These are phyloP conservation scores for Mediolabrus comicus DNA, from an alignment of 108 stramenopile genomes.

Conservation along the genomic window DNA sequence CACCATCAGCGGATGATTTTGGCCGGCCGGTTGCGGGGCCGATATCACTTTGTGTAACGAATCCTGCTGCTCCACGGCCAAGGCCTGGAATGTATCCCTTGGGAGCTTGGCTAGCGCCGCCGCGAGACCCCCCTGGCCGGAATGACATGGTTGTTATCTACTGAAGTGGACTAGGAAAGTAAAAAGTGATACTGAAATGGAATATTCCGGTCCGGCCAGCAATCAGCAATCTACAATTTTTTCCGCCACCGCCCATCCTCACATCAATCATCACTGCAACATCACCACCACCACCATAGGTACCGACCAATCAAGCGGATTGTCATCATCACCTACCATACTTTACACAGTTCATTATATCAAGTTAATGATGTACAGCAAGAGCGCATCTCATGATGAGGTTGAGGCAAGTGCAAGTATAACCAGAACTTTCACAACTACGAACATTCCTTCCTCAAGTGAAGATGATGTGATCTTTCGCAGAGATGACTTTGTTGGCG, in stretches of 20 bases:
- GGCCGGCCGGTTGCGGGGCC: conserved; percentile 67
- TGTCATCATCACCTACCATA: too few species aligned
- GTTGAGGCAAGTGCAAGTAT: background rate
- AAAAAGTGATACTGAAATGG: too few species aligned
- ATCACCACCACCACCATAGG: too few species aligned
- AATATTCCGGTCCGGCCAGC: too few species aligned
- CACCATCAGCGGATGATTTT: conserved; percentile 10
- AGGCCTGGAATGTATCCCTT: conserved; percentile 94
- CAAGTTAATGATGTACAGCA: conserved; percentile 4
- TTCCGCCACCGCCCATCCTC: too few species aligned
- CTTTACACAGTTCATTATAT: too few species aligned
- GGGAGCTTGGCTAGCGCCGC: conserved; percentile 46
- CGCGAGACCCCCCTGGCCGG: conserved; percentile 16
- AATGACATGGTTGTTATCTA: conserved; percentile 9
- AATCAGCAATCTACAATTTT: too few species aligned
- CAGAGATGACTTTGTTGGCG: conserved; percentile 8
- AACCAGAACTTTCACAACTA: background rate
- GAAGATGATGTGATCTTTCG: background rate
- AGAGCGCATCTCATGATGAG: background rate
- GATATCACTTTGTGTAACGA: conserved; percentile 95
- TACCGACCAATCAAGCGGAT: too few species aligned
- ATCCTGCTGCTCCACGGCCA: conserved; percentile 96
- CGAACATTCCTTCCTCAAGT: background rate
- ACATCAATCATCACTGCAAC: too few species aligned
- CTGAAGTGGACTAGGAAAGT: too few species aligned